phyloP scores from a whole-genome alignment of 1,284 basidiomycete genomes.

The Irpex lacteus region DNA sequence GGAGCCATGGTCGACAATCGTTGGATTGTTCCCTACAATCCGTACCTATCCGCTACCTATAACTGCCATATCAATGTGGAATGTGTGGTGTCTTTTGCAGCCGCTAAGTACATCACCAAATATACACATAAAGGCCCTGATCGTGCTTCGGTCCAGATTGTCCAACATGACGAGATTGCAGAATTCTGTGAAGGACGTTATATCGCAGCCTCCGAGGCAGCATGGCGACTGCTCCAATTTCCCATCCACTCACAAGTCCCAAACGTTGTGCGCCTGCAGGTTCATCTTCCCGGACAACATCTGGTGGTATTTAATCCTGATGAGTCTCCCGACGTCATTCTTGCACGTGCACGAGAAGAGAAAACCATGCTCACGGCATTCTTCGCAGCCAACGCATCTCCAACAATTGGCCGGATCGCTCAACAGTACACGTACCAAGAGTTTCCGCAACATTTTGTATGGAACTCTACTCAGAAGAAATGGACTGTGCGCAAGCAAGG shows the following conservation, averaged over 20 bases:
- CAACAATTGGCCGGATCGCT: constrained; percentile 1
- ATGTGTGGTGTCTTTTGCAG: constrained; percentile 26
- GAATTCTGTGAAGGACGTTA: constrained; percentile 36
- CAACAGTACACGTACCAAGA: constrained; percentile 23
- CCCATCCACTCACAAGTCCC: constrained; percentile 33
- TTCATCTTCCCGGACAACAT: constrained; percentile 37
- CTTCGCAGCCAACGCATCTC: background rate
- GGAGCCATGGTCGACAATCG: constrained; percentile 9
- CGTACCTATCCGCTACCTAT: constrained; percentile 29
- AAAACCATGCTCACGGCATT: constrained; percentile 22
- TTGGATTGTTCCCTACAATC: constrained; percentile 18
- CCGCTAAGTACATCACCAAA: constrained; percentile 25
- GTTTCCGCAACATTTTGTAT: constrained; percentile 23
- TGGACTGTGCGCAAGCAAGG: constrained; percentile 26
- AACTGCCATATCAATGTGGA: constrained; percentile 51
- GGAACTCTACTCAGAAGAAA: constrained; percentile 14
- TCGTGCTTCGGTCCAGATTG: constrained; percentile 30
- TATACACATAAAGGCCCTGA: constrained; percentile 48
- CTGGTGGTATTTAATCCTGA: constrained; percentile 32
- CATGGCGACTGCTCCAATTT: constrained; percentile 35
- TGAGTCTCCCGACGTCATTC: constrained; percentile 24
- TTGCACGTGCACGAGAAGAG: constrained; percentile 20
- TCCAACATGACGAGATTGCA: constrained; percentile 32
- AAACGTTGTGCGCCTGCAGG: constrained; percentile 33
- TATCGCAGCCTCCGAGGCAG: constrained; percentile 35